phyloP scores from a whole-genome alignment of 1,284 basidiomycete species.

The Phellopilus nigrolimitatus region DNA sequence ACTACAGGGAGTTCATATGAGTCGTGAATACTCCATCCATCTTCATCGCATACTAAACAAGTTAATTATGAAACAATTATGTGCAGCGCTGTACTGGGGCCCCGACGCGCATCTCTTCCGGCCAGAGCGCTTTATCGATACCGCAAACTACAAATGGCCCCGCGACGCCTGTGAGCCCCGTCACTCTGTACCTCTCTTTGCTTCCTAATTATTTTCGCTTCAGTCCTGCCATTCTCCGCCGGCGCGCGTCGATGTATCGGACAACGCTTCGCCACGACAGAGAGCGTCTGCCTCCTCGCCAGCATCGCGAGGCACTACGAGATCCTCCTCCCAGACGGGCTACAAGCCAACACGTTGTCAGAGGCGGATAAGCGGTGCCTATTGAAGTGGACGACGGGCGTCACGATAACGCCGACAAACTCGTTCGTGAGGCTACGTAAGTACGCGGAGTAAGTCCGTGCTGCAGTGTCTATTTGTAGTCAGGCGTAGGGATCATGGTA shows the following conservation, averaged over 20 bases:
- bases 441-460: background rate
- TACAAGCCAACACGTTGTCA: constrained; percentile 16
- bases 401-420: constrained; percentile 30
- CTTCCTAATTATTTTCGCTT: background rate
- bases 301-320: constrained; percentile 30
- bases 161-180: constrained; percentile 28
- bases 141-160: constrained; percentile 34
- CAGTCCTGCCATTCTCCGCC: constrained; percentile 39
- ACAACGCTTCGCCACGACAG: constrained; percentile 34
- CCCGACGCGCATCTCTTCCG: constrained; percentile 37
- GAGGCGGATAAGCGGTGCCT: constrained; percentile 28
- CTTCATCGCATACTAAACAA: background rate
- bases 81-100: constrained; percentile 39
- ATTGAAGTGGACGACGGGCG: constrained; percentile 29
- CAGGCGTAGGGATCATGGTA: too few relatives aligned
- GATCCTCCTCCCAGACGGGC: constrained; percentile 32
- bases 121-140: constrained; percentile 46
- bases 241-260: constrained; percentile 44
- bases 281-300: constrained; percentile 35
- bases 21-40: too few relatives aligned
- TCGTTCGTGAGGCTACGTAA: constrained; percentile 24
- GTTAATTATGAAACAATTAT: too few relatives aligned
- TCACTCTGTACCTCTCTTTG: background rate
- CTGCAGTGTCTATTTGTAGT: too few relatives aligned
- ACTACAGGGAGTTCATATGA: background rate